These are phyloP conservation scores for Magnolia sinica DNA, from an alignment of 164 flowering plant species.

Conservation along the genomic window DNA sequence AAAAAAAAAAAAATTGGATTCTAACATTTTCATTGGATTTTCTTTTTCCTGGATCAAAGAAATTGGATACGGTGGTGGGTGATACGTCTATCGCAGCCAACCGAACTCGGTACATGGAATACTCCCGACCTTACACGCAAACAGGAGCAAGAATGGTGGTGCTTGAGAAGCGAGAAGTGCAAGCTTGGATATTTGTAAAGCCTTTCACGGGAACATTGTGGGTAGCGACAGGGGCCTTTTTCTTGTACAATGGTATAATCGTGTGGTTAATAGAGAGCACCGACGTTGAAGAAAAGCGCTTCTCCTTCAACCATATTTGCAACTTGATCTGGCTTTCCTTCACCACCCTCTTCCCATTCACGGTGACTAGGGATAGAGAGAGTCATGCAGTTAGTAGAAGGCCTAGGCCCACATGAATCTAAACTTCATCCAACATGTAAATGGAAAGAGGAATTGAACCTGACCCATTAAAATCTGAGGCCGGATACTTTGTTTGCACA, in stretches of 20 bases:
- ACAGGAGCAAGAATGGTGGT: conserved; percentile 23
- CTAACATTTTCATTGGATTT: not conserved
- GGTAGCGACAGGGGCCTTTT: conserved; percentile 14
- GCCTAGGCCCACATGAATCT: no score
- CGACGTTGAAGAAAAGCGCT: conserved; percentile 18
- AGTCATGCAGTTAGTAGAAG: no score
- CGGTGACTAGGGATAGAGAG: conserved; percentile 17
- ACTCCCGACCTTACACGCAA: conserved; percentile 34
- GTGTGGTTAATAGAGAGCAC: conserved; percentile 37
- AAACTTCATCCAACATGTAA: no score
- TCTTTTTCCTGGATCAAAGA: conserved; percentile 9
- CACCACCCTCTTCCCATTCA: conserved; percentile 30
- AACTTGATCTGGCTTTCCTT: conserved; percentile 25
- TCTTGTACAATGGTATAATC: conserved; percentile 27
- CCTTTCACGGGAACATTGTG: conserved; percentile 31
- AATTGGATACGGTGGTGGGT: conserved; percentile 36
- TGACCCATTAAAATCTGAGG: not conserved
- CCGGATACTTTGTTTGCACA: no score
- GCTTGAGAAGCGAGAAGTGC: not conserved
- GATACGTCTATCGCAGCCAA: conserved; percentile 15
- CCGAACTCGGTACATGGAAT: conserved; percentile 26
- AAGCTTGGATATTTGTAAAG: conserved; percentile 19
- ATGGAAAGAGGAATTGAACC: not conserved
- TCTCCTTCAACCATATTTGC: conserved; percentile 17
- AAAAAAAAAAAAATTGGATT: no score